Base-by-base conservation (phyloP, 2,329 filamentous ascomycete genomes). In the Knufia petricola region DNA sequence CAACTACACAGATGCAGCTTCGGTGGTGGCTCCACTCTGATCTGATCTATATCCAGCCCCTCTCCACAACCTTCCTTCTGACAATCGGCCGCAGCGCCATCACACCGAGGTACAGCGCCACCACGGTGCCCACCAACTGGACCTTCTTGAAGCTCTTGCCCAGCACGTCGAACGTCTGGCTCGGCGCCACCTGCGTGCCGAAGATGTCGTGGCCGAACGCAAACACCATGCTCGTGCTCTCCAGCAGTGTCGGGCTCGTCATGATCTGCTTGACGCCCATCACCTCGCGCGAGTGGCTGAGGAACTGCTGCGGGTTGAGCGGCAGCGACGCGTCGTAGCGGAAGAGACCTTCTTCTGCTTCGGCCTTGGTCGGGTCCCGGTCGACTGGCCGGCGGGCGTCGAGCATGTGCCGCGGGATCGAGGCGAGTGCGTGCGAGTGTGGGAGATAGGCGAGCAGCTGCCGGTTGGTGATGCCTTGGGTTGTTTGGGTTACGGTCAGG, bases 111-210 rank as follows among this genome's bases (percentile, higher is more conserved):
- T 78, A 78, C 57, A 96, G 73, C 15, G 87, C 90, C 34, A 84
- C 72, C 31, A 98, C 88, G 1, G 92, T 98, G 13, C 78, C 74
- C 31, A 95, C 66, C 61, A 98, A 78, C 58, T 88, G 85, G 49
- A 88, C 63, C 72, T 94, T 95, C 64, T 90, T 92, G 66, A 98
- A 98, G 2, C 87, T 86, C 67, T 88, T 92, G 53, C 88, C 92
- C 13, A 98, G 70, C 36, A 96, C 80, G 68, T 98, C 92, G 65
- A 98, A 98, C 13, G 85, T 78, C 58, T 85, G 81, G 65, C 87
- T 95, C 1, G 92, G 92, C n/a, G 84, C 79, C 9, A 94, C 78
- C 46, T 88, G 75, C 1, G 88, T 90, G 12, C 85, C 88, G 57
- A 94, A 98, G 1, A 96, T 71, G 64, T 98, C 92, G 4, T 66